These are phyloP conservation scores for Oidiodendron maius DNA, from an alignment of 495 filamentous ascomycete genomes.

Conservation along the genomic window DNA sequence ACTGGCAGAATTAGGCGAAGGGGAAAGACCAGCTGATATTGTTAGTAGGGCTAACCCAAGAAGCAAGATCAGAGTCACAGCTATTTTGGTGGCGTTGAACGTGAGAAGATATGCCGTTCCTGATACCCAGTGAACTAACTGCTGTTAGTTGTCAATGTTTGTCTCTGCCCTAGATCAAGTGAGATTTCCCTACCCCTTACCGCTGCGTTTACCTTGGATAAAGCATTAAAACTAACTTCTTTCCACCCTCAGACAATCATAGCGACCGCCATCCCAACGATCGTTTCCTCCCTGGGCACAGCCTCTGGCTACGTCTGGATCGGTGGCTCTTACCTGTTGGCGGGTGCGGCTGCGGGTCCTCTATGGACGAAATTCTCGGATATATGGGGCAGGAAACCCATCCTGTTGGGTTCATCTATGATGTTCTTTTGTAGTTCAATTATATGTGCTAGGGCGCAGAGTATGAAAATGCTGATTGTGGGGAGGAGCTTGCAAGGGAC, in stretches of 20 bases:
- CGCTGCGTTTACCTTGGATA: too few species aligned
- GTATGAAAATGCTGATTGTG: conserved; percentile 63
- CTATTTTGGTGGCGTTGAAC: too few species aligned
- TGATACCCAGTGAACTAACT: too few species aligned
- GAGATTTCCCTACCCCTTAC: too few species aligned
- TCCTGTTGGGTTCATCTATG: conserved; percentile 57
- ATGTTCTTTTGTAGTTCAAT: conserved; percentile 61
- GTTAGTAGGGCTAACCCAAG: too few species aligned
- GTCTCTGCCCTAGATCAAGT: too few species aligned
- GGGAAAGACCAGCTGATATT: too few species aligned
- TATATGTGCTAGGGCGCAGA: conserved; percentile 57
- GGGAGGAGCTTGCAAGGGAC: conserved; percentile 70
- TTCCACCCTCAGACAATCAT: conserved; percentile 58
- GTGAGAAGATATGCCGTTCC: too few species aligned
- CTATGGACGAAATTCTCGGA: conserved; percentile 48
- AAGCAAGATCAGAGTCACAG: too few species aligned
- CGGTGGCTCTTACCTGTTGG: conserved; percentile 54
- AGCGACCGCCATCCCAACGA: conserved; percentile 55
- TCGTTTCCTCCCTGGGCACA: conserved; percentile 50
- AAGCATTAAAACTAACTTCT: too few species aligned
- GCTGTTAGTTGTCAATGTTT: too few species aligned
- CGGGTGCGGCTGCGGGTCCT: conserved; percentile 33
- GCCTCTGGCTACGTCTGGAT: conserved; percentile 61
- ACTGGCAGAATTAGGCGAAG: too few species aligned
- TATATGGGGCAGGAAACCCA: conserved; percentile 73